Base-by-base conservation (phyloP, 768 basidiomycete genomes). In the Kwoniella botswanensis region DNA sequence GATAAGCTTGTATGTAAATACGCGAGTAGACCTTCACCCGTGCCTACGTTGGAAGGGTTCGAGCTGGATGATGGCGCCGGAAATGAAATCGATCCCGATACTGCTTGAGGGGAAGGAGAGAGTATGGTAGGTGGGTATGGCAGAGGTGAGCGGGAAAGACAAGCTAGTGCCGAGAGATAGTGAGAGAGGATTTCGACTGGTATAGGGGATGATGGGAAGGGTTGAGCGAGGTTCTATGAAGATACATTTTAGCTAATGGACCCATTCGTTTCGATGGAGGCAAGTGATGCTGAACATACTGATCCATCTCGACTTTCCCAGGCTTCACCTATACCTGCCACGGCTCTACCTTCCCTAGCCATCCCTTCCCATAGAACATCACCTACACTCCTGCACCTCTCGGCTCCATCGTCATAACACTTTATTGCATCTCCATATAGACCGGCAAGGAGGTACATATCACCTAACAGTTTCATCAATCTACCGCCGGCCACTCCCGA, bases 331-430 rank as follows among this genome's bases (percentile, higher is more conserved):
- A 96, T 86, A 10, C 89, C 86, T 35, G 91, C 86, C 2, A 91
- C 92, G 1, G 91, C 92, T 76, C 94, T 82, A 4, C 93, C 93
- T 85, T 99, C 97, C 56, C 93, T 85, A 0, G 90, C 90, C 13
- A 91, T 89, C 0, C 93, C 96, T 81, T 94, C 91, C 96, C 96
- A 99, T 29, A 92, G 86, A 24, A 88, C 84, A 82, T 98, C 96
- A 66, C 89, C 88, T 9, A 89, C 87, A 1, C 86, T 86, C 82
- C 90, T 92, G 76, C 93, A 89, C n/a, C 92, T 81, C 42, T 87
- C 87, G 18, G 93, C 84, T 13, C 94, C 91, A 85, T 98, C 94
- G 63, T 89, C 88, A 83, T 94, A 98, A 89, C 93, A 93, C 63
- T 91, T 86, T 52, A 86, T 84, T 1, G 96, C 91, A 78, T 98